Base-by-base conservation (phyloP, 176 grass and related monocot species). In the Tillandsia leiboldiana region DNA sequence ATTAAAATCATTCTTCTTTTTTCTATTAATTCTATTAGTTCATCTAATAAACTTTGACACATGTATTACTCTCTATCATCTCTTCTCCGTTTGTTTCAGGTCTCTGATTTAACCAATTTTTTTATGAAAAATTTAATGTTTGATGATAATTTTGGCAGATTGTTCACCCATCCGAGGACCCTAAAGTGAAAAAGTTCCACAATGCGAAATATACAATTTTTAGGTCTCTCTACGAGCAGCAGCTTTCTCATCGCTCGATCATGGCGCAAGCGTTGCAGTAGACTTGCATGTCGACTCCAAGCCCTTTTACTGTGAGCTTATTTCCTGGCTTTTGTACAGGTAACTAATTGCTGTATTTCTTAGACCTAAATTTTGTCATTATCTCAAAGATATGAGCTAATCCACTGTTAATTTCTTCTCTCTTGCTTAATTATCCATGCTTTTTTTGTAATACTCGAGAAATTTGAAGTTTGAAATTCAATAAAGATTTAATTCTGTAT, bases 121-220 rank as follows among this genome's bases (percentile, higher is more conserved):
- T 59, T 12, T 20, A 53, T 65, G 48, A 72, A 59, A 59, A 26
- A 10, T 65, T 65, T 14, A 22, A 49, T 75, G 23, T 2, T 48
- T 54, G 6, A 11, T 26, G 24, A 28, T 15, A 0, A 5, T 15
- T 76, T 75, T 80, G 49, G 72, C 85, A 97, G 94, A 84, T 97
- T 33, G 66, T 97, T 70, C 52, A 77, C 68, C 86, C 86, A 33
- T 97, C 86, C 8, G 77, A 88, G 66, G 82, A 97, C 51, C 81
- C 76, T 24, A 92, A 65, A 75, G 89, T 92, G 72, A 92, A 90
- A 82, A 92, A 83, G 72, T 97, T 92, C 51, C 94, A 97, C 9
- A 79, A 92, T 51, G 77, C 86, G 26, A 97, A 92, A 71, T 97
- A 92, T 78, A 75, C 83, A 65, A 87, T 97, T 81, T 90, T 97